phyloP scores from a whole-genome alignment of 306 rosid species.

The Malus domestica region DNA sequence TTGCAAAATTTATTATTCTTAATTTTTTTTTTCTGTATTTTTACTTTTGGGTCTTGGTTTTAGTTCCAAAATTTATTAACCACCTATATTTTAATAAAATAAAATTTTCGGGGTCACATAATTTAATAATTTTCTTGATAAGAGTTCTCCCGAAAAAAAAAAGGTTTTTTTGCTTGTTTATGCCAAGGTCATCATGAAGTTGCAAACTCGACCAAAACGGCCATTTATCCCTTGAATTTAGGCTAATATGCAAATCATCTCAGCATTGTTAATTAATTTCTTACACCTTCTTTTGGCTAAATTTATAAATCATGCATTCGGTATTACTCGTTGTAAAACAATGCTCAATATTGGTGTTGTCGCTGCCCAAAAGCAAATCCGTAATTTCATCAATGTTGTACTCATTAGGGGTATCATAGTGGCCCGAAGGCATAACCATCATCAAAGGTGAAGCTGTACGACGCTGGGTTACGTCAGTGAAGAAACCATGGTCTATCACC shows the following conservation, averaged over 20 bases:
- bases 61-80: not conserved
- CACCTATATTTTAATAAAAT: too few species aligned
- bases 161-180: not conserved
- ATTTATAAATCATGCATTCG: too few species aligned
- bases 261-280: not conserved
- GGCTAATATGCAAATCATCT: not conserved
- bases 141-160: not conserved
- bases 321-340: too few species aligned
- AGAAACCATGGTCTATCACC: too few species aligned
- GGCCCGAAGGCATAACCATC: too few species aligned
- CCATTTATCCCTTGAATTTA: slow-evolving; percentile 1
- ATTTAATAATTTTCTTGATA: not conserved
- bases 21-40: not conserved
- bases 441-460: too few species aligned
- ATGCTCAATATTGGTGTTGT: too few species aligned
- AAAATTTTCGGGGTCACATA: too few species aligned
- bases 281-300: not conserved
- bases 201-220: not conserved
- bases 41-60: not conserved
- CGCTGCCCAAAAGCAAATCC: too few species aligned
- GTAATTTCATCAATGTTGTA: too few species aligned
- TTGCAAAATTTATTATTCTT: not conserved
- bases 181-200: not conserved
- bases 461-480: too few species aligned
- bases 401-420: too few species aligned